Percentiles rank a stretch among this genome's conserved stretches.
Conservation (phyloP, 768 basidiomycete genomes). For the Amanita subjunquillea region DNA sequence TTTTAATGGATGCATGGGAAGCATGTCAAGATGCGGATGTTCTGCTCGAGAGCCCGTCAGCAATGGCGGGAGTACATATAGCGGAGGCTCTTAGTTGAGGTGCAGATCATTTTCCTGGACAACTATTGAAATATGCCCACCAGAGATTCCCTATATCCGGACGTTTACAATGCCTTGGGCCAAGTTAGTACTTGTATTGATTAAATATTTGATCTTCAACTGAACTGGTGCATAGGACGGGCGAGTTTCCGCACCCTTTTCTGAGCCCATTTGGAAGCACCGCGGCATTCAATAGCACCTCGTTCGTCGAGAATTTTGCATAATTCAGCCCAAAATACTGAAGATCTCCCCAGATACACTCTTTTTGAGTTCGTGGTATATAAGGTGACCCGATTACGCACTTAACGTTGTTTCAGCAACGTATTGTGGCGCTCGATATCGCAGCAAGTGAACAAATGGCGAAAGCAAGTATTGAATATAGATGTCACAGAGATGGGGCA, state of each 20-base stretch:
- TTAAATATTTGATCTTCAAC: background rate
- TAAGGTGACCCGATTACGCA: background rate
- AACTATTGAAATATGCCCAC: background rate
- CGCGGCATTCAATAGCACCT: slow-evolving; percentile 49
- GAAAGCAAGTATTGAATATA: slow-evolving; percentile 38
- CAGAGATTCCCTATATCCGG: slow-evolving; percentile 56
- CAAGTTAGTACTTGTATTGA: slow-evolving; percentile 20
- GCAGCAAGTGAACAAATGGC: slow-evolving; percentile 57
- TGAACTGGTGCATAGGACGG: slow-evolving; percentile 25
- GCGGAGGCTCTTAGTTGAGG: slow-evolving; percentile 50
- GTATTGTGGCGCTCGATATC: slow-evolving; percentile 62
- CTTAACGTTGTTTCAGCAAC: slow-evolving; percentile 21
- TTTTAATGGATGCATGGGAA: slow-evolving; percentile 51
- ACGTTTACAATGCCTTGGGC: slow-evolving; percentile 58
- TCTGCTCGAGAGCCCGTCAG: slow-evolving; percentile 54
- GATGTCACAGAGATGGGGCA: slow-evolving; percentile 49
- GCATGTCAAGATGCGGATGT: slow-evolving; percentile 58
- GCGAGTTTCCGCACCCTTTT: slow-evolving; percentile 57
- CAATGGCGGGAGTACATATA: slow-evolving; percentile 66
- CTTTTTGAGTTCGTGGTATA: slow-evolving; percentile 38
- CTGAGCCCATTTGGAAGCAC: slow-evolving; percentile 53
- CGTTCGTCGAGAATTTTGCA: slow-evolving; percentile 22
- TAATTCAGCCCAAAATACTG: background rate
- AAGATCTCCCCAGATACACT: slow-evolving; percentile 31
- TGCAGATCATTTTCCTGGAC: background rate